Evolutionary conservation across 1,284 basidiomycete genomes (phyloP).

Genomic region (Puccinia horiana): DNA sequence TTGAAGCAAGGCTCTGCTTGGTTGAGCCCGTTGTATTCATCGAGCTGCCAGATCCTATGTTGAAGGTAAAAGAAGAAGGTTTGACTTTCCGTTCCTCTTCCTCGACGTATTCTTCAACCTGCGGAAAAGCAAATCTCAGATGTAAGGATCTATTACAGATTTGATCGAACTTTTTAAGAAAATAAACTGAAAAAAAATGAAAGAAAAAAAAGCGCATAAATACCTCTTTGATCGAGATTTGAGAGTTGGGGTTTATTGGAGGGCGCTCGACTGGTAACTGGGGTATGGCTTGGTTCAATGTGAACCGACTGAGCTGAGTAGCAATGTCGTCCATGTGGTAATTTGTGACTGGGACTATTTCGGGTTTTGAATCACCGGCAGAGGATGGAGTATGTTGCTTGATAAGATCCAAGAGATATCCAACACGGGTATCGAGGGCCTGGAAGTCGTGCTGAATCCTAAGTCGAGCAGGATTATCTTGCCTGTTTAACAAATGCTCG

Average conservation of each 20-base stretch:
- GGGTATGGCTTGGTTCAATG: slow-evolving; percentile 24
- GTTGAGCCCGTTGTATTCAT: background rate
- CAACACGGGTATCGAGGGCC: background rate
- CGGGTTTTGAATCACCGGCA: background rate
- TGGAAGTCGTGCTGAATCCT: slow-evolving; percentile 23
- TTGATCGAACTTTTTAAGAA: background rate
- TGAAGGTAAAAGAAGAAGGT: background rate
- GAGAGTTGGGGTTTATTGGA: slow-evolving; percentile 6
- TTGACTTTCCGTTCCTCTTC: slow-evolving; percentile 19
- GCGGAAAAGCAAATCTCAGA: background rate
- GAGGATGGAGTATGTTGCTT: slow-evolving; percentile 1
- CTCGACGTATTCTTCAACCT: slow-evolving; percentile 32
- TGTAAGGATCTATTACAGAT: background rate
- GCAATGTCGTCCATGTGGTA: slow-evolving; percentile 34
- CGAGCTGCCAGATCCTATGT: slow-evolving; percentile 21
- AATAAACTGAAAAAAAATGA: background rate
- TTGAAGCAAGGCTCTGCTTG: background rate
- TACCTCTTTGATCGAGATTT: slow-evolving; percentile 37
- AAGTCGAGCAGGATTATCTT: slow-evolving; percentile 15
- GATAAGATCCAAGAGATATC: slow-evolving; percentile 8
- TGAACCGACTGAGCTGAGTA: slow-evolving; percentile 39
- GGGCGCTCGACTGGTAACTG: background rate
- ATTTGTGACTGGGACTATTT: slow-evolving; percentile 21
- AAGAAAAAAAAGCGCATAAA: background rate
- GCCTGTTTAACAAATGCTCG: background rate